These are phyloP conservation scores for Podaxis sp. DNA, from an alignment of 768 basidiomycete genomes.

Conservation along the genomic window DNA sequence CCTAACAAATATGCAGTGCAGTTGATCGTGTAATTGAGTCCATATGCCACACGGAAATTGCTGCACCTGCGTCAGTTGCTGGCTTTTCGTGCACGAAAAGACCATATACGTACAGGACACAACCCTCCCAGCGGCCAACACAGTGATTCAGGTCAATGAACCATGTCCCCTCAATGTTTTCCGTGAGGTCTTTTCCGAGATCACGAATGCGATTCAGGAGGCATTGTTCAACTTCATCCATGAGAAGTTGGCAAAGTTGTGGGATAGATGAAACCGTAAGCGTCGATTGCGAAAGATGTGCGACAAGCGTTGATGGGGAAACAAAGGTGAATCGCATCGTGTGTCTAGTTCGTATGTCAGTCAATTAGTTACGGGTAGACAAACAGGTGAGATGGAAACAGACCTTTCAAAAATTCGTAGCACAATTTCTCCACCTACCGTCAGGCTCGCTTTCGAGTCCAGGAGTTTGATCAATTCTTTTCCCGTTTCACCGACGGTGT, in stretches of 20 bases:
- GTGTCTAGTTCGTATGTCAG: conserved; percentile 39
- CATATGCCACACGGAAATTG: conserved; percentile 58
- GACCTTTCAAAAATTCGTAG: conserved; percentile 69
- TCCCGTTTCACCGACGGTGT: conserved; percentile 66
- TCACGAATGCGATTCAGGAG: conserved; percentile 67
- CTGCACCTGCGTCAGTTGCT: conserved; percentile 27
- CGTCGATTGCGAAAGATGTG: conserved; percentile 78
- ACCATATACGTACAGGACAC: conserved; percentile 55
- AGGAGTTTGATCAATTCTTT: conserved; percentile 49
- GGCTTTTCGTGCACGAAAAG: not conserved
- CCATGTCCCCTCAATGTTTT: conserved; percentile 64
- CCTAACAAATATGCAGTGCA: conserved; percentile 58
- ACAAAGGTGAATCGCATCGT: conserved; percentile 71
- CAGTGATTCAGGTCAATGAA: conserved; percentile 72
- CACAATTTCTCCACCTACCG: conserved; percentile 67
- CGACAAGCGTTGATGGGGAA: conserved; percentile 73
- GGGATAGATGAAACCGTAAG: conserved; percentile 69
- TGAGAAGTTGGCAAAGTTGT: conserved; percentile 69
- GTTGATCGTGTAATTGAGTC: conserved; percentile 42
- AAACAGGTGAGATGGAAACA: conserved; percentile 5
- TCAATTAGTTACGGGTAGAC: not conserved
- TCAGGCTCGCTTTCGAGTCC: conserved; percentile 29
- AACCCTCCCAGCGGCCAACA: conserved; percentile 79
- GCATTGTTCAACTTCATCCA: conserved; percentile 73
- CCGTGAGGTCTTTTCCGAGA: conserved; percentile 50